Conservation (phyloP, 2,329 filamentous ascomycete species). For the Seiridium unicorne region DNA sequence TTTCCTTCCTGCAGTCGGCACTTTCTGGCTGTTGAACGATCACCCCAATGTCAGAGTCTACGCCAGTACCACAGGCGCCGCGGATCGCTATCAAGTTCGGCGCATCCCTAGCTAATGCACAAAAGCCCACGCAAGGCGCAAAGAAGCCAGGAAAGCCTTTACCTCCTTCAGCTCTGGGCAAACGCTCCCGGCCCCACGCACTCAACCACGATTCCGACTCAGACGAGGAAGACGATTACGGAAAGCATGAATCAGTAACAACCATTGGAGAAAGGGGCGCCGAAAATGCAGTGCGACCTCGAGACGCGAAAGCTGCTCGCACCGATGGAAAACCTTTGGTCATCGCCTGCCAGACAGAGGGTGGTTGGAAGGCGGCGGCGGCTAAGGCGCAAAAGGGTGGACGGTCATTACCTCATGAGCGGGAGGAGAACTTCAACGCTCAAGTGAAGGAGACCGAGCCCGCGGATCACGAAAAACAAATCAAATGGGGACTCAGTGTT, state of each 20-base stretch:
- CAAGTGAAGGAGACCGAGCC: slow-evolving; percentile 20
- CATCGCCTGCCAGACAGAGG: slow-evolving; percentile 27
- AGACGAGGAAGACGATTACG: slow-evolving; percentile 33
- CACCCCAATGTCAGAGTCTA: slow-evolving; percentile 35
- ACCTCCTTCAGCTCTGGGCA: slow-evolving; percentile 45
- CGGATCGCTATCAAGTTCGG: slow-evolving; percentile 51
- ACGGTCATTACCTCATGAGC: slow-evolving; percentile 1
- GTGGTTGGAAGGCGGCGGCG: slow-evolving; percentile 31
- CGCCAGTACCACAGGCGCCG: slow-evolving; percentile 25
- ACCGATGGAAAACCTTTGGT: slow-evolving; percentile 18
- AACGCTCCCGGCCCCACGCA: slow-evolving; percentile 43
- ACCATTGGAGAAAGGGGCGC: slow-evolving; percentile 26
- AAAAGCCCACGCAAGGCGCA: slow-evolving; percentile 24
- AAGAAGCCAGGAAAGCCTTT: slow-evolving; percentile 24
- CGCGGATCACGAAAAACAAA: slow-evolving; percentile 31
- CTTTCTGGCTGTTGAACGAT: background rate
- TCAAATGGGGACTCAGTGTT: slow-evolving; percentile 35
- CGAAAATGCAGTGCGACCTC: slow-evolving; percentile 16
- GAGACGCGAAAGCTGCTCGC: slow-evolving; percentile 11
- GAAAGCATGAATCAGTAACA: slow-evolving; percentile 29
- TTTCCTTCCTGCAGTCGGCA: background rate
- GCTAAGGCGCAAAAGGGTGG: slow-evolving; percentile 18
- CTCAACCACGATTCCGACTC: slow-evolving; percentile 42
- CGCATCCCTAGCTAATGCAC: slow-evolving; percentile 23
- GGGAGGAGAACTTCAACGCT: background rate